Evolutionary conservation across 108 stramenopile species (phyloP).

Genomic region (Cyclotella choctawhatcheeana): DNA sequence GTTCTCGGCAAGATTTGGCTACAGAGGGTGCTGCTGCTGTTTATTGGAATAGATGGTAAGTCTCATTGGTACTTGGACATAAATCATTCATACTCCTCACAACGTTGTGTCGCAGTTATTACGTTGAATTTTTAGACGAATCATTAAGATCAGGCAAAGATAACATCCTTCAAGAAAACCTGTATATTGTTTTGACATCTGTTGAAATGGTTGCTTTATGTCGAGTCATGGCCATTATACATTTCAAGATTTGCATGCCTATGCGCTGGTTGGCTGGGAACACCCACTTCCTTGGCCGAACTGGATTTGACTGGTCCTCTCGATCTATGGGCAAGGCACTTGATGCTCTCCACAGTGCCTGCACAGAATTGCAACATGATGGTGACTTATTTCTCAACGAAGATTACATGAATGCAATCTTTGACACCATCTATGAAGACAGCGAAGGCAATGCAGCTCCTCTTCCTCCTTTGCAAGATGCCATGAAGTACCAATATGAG

Average conservation of each 20-base stretch:
- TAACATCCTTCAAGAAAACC: slow-evolving; percentile 20
- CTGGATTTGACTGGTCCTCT: slow-evolving; percentile 18
- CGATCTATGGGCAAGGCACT: slow-evolving; percentile 13
- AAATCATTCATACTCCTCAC: background rate
- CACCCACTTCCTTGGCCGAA: background rate
- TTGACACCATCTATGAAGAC: background rate
- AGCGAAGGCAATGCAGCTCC: background rate
- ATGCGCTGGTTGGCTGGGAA: slow-evolving; percentile 22
- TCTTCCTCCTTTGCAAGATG: slow-evolving; percentile 17
- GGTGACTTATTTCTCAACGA: slow-evolving; percentile 8
- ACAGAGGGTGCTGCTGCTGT: background rate
- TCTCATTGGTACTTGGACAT: background rate
- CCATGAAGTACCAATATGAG: slow-evolving; percentile 11
- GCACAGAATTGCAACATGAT: background rate
- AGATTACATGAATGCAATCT: slow-evolving; percentile 14
- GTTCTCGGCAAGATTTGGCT: background rate
- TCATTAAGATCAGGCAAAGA: background rate
- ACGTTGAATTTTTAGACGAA: slow-evolving; percentile 6
- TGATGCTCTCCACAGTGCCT: slow-evolving; percentile 10
- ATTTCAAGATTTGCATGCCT: slow-evolving; percentile 13
- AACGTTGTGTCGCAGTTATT: background rate
- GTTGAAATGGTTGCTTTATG: slow-evolving; percentile 14
- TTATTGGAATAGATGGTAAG: background rate
- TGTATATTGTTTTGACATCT: slow-evolving; percentile 17
- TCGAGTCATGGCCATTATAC: slow-evolving; percentile 4